Evolutionary conservation across 768 basidiomycete species (phyloP), one percentile per base, ranked within the genome.

Genomic region (Mycena pura): DNA sequence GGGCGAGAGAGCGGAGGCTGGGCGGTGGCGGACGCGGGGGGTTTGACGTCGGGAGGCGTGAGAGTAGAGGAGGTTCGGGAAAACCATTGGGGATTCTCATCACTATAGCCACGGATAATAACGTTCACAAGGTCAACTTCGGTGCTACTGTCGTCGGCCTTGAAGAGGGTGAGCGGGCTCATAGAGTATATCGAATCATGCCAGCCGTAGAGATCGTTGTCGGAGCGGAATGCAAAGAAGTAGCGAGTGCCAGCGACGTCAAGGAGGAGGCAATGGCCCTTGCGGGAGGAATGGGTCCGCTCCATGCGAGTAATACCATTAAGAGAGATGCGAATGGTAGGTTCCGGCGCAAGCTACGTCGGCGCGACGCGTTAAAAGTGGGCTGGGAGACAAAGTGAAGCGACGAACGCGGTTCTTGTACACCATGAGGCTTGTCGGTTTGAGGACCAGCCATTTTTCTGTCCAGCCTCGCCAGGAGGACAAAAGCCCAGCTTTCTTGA

Each of bases 401-500:
- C 10, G 24, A 36, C 64, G 31, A 3, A 65, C 59, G 24, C 38
- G 47, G 38, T 62, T 69, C 57, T 62, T 62, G 57, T 65, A 65
- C 8, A 65, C 56, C 5, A 44, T 52, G 1, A 69, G 38, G 43
- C 38, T 60, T 24, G 50, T 58, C n/a, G 66, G 31, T 29, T 43
- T 65, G 38, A 69, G 44, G 28, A 69, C 63, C 24, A 69, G 21
- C 63, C 63, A 69, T 51, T 52, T 53, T 14, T 65, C 38, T 52
- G 55, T 39, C 60, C 66, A 69, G 44, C 64, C 54, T 54, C 60
- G 53, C 64, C 60, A 63, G 58, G 67, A 65, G 52, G 64, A 58
- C 54, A 57, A 36, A 49, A 67, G 34, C 19, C 66, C 66, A 39
- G 62, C 53, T 53, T 61, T 67, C 62, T 68, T 68, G 24, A 68